Conservation (phyloP, 352 stramenopile species). For the Globisporangium irregulare region DNA sequence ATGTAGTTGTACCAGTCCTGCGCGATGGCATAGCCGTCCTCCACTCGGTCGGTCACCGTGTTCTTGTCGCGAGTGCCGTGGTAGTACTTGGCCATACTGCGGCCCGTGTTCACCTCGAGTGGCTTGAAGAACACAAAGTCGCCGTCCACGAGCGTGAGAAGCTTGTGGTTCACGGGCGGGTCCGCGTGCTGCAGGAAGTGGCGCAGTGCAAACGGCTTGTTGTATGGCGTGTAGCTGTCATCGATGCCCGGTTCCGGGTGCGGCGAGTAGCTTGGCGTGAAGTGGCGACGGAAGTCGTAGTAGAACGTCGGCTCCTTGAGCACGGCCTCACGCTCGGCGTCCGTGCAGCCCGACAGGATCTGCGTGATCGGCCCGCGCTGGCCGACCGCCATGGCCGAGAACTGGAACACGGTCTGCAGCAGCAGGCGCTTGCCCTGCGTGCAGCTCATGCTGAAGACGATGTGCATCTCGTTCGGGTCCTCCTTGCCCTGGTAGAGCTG, state of each 20-base stretch:
- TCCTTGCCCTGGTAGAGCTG: constrained; percentile 23
- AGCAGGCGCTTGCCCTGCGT: constrained; percentile 21
- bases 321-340: constrained; percentile 16
- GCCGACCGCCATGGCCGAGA: constrained; percentile 19
- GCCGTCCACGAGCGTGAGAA: constrained; percentile 27
- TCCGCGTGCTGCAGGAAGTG: constrained; percentile 30
- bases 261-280: constrained; percentile 24
- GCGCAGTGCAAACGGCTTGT: constrained; percentile 28
- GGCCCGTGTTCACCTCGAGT: constrained; percentile 35
- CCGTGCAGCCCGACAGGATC: constrained; percentile 28
- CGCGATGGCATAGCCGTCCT: constrained; percentile 38
- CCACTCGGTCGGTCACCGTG: constrained; percentile 39
- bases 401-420: constrained; percentile 22
- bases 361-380: constrained; percentile 31
- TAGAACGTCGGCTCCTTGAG: constrained; percentile 21
- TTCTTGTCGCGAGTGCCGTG: constrained; percentile 24
- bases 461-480: constrained; percentile 36
- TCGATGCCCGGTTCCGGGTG: constrained; percentile 21
- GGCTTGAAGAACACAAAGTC: constrained; percentile 24
- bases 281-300: constrained; percentile 27
- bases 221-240: constrained; percentile 29
- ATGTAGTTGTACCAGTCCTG: constrained; percentile 52
- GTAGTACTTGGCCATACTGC: constrained; percentile 41
- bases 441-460: constrained; percentile 32
- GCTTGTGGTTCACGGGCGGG: constrained; percentile 20